phyloP scores from a whole-genome alignment of 129 eudicot genomes.

The Lactuca saligna region DNA sequence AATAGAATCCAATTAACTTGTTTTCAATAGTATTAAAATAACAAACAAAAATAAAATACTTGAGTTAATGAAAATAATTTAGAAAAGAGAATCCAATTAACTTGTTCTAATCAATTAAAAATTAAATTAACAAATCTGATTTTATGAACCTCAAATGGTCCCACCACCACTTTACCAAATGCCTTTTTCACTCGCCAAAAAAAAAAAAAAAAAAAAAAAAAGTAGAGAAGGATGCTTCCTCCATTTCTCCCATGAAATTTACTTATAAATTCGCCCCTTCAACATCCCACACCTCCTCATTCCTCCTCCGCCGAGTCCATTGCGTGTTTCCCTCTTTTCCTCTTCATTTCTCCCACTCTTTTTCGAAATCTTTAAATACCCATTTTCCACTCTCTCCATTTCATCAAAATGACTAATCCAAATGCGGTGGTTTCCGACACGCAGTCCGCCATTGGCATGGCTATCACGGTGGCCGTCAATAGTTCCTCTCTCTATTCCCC shows the following conservation, averaged over 20 bases:
- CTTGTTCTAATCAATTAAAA: conserved; percentile 11
- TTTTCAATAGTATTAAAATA: neutral
- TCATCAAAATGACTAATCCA: conserved; percentile 51
- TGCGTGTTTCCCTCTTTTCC: conserved; percentile 27
- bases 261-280: conserved; percentile 49
- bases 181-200: conserved; percentile 26
- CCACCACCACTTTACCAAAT: conserved; percentile 34
- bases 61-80: neutral
- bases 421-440: conserved; percentile 56
- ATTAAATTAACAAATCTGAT: neutral
- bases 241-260: conserved; percentile 40
- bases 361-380: conserved; percentile 5
- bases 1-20: no score
- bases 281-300: conserved; percentile 7
- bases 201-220: conserved; percentile 36
- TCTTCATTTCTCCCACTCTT: conserved; percentile 19
- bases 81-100: conserved; percentile 29
- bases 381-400: neutral
- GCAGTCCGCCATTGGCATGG: conserved; percentile 50
- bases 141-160: conserved; percentile 8
- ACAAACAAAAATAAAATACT: conserved; percentile 7
- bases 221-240: conserved; percentile 46
- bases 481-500: conserved; percentile 38
- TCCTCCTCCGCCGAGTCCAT: neutral
- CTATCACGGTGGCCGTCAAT: conserved; percentile 33